Evolutionary conservation across 2,329 filamentous ascomycete species (phyloP).

Genomic region (Lachnellula cervina): DNA sequence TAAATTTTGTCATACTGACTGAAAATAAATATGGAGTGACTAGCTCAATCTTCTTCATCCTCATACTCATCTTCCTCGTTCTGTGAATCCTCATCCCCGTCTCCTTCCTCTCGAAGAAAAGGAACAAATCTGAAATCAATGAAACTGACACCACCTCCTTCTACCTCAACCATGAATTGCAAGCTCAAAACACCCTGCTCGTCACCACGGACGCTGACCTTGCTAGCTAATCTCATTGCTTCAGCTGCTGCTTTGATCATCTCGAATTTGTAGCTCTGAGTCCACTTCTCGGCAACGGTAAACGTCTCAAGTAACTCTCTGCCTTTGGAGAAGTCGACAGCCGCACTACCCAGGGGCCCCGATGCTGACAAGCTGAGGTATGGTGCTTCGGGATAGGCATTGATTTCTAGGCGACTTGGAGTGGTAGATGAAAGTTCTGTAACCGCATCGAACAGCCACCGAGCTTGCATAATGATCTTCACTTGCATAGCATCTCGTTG

Average conservation of each 20-base stretch:
- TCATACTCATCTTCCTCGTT: conserved; percentile 24
- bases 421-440: conserved; percentile 58
- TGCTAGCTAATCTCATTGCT: conserved; percentile 89
- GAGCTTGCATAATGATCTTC: conserved; percentile 90
- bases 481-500: conserved; percentile 73
- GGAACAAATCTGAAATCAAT: conserved; percentile 81
- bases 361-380: conserved; percentile 70
- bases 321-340: conserved; percentile 61
- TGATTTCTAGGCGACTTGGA: conserved; percentile 68
- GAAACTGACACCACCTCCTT: conserved; percentile 65
- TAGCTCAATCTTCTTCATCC: neutral
- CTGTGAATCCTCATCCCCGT: conserved; percentile 41
- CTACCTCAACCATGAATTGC: conserved; percentile 93
- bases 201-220: conserved; percentile 87
- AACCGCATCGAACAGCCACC: conserved; percentile 66
- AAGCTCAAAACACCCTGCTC: conserved; percentile 84
- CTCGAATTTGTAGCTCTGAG: conserved; percentile 79
- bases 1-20: no score
- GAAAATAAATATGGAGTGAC: neutral
- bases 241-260: conserved; percentile 79
- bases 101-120: conserved; percentile 48
- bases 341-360: conserved; percentile 55
- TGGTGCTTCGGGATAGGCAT: conserved; percentile 54
- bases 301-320: conserved; percentile 71
- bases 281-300: conserved; percentile 53